Evolutionary conservation across 2,329 filamentous ascomycete genomes (phyloP).

Genomic region (Magnaporthiopsis incrustans): DNA sequence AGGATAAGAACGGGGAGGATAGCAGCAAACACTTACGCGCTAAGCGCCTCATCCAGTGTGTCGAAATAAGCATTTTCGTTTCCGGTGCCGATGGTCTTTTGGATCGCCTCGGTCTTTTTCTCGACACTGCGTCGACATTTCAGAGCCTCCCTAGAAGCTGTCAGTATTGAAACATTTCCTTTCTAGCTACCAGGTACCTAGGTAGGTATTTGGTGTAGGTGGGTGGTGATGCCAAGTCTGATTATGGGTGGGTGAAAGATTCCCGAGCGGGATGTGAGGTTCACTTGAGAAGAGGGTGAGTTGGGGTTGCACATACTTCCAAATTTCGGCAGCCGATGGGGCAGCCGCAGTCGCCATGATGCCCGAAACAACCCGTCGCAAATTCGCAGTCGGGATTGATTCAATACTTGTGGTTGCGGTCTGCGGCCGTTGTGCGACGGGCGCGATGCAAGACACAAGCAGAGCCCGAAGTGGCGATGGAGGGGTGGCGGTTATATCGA

Average conservation of each 20-base stretch:
- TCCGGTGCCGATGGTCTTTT: conserved; percentile 2
- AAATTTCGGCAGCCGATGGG: neutral
- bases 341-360: neutral
- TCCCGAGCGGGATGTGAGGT: neutral
- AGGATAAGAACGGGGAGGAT: neutral
- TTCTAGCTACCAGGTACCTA: no score
- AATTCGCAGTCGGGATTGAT: neutral
- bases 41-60: conserved; percentile 1
- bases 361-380: neutral
- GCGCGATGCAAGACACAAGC: neutral
- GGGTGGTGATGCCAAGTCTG: no score
- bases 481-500: neutral
- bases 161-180: neutral
- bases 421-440: neutral
- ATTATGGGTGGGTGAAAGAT: neutral
- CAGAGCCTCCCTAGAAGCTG: conserved; percentile 1
- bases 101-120: conserved; percentile 1
- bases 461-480: neutral
- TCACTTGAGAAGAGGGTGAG: neutral
- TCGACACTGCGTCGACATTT: conserved; percentile 1
- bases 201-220: no score
- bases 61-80: conserved; percentile 5
- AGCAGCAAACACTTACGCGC: conserved; percentile 1
- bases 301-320: conserved; percentile 2
- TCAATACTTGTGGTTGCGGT: neutral